phyloP scores from a whole-genome alignment of 139 green algal species.

The Asterochloris sp. region DNA sequence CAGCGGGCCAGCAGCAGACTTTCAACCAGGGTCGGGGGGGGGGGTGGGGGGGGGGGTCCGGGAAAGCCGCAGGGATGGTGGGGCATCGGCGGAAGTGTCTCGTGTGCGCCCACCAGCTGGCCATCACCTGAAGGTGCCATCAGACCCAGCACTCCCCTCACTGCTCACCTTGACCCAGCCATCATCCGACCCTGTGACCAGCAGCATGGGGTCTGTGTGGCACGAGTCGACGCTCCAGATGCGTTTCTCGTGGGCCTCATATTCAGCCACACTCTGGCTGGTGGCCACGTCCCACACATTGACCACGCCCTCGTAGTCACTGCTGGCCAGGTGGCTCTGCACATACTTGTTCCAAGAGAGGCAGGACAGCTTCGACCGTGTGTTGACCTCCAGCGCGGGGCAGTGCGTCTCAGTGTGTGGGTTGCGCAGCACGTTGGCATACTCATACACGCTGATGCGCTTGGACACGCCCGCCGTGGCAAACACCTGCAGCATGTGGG shows the following conservation, averaged over 20 bases:
- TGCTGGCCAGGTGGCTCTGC: conserved; percentile 48
- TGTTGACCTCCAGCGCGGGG: conserved; percentile 72
- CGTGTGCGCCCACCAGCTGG: too few species aligned
- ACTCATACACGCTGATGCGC: conserved; percentile 47
- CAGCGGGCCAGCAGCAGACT: too few species aligned
- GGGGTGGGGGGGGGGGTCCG: too few species aligned
- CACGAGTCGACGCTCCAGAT: conserved; percentile 89
- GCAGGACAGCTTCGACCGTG: conserved; percentile 78
- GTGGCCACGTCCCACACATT: conserved; percentile 64
- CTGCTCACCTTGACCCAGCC: conserved; percentile 81
- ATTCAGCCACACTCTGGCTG: conserved; percentile 52
- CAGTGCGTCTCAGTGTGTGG: conserved; percentile 28
- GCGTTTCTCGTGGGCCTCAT: conserved; percentile 73
- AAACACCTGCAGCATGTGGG: conserved; percentile 31
- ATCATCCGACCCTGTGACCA: conserved; percentile 86
- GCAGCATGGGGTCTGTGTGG: conserved; percentile 43
- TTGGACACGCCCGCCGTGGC: conserved; percentile 70
- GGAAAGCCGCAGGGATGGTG: too few species aligned
- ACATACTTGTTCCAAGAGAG: conserved; percentile 71
- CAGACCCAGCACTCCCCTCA: too few species aligned
- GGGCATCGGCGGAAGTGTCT: too few species aligned
- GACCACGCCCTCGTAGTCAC: conserved; percentile 84
- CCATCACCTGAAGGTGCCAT: too few species aligned
- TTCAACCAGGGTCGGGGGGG: too few species aligned
- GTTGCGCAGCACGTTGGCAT: conserved; percentile 19